These are phyloP conservation scores for Cercospora nicotianae DNA, from an alignment of 2,329 filamentous ascomycete genomes.

Conservation along the genomic window DNA sequence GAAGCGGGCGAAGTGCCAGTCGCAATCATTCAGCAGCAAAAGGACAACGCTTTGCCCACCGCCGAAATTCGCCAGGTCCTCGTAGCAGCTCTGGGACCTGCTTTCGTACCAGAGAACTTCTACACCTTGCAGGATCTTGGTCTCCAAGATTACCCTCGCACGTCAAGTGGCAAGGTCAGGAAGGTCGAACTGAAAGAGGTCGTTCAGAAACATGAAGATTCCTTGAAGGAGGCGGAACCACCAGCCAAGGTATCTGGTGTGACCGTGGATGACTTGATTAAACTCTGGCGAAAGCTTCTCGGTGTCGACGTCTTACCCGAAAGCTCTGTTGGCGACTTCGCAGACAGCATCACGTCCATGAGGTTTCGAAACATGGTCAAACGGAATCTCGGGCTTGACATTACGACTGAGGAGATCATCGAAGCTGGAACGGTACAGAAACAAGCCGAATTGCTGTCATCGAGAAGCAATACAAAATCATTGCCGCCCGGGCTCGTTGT, in stretches of 20 bases:
- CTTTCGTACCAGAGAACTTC: slow-evolving; percentile 22
- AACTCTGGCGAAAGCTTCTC: neutral
- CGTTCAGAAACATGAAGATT: slow-evolving; percentile 11
- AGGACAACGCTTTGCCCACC: neutral
- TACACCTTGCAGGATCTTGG: slow-evolving; percentile 16
- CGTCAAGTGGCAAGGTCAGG: slow-evolving; percentile 19
- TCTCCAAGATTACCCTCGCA: slow-evolving; percentile 24
- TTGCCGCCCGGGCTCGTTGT: neutral
- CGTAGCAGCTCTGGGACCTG: slow-evolving; percentile 7
- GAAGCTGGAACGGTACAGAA: slow-evolving; percentile 5
- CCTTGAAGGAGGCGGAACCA: neutral
- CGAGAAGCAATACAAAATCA: neutral
- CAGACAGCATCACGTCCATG: slow-evolving; percentile 17
- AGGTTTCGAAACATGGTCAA: slow-evolving; percentile 15
- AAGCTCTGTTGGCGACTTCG: slow-evolving; percentile 12
- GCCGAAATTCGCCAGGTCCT: slow-evolving; percentile 10
- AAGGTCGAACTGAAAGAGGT: slow-evolving; percentile 19
- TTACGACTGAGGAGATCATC: slow-evolving; percentile 9
- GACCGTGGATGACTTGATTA: neutral
- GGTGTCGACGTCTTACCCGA: slow-evolving; percentile 2
- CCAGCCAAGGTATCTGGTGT: neutral
- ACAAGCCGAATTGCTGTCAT: slow-evolving; percentile 4
- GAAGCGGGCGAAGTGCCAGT: slow-evolving; percentile 27
- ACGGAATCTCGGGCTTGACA: neutral
- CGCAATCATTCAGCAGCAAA: slow-evolving; percentile 16